Base-by-base conservation (phyloP, 2,329 filamentous ascomycete genomes). In the Dothiorella sarmentorum region DNA sequence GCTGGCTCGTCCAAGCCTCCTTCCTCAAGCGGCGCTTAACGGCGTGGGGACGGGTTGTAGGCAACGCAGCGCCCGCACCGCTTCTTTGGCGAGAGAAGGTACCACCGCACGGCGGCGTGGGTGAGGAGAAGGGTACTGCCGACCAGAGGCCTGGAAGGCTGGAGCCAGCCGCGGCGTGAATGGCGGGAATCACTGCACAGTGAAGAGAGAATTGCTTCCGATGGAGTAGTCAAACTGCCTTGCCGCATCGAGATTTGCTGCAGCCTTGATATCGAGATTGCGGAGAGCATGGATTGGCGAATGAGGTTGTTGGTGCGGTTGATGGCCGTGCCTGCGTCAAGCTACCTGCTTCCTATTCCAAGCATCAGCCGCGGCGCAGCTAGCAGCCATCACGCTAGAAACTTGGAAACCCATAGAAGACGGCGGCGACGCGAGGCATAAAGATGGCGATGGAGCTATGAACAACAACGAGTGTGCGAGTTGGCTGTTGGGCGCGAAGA, bases 11-110 rank as follows among this genome's bases (percentile, higher is more conserved):
- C 49, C 37, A 53, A 53, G 49, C 49, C 49, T 53, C 49, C n/a
- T 20, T 42, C 22, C n/a, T n/a, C n/a, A 53, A 31, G 49, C 26
- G 49, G 49, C 49, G 49, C 49, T 40, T 38, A 38, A 40, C 49
- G 33, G 49, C 17, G 49, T 31, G 49, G 49, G 29, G 18, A 52
- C n/a, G 22, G 7, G n/a, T 15, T 29, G 24, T 18, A 7, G 29
- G 45, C 45, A 24, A 24, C 35, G 49, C 22, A 33, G 47, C 33
- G n/a, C n/a, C n/a, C n/a, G n/a, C n/a, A n/a, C n/a, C n/a, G n/a
- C n/a, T n/a, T n/a, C n/a, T n/a, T 33, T 15, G 31, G 18, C 47
- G 11, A 37, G 9, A n/a, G 47, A 51, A 17, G 20, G 20, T 53
- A 53, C 35, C 35, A 35, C 33, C 49, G 35, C 49, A 40, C n/a